These are phyloP conservation scores for Diaporthe velutina DNA, from an alignment of 2,329 filamentous ascomycete genomes.

Conservation along the genomic window DNA sequence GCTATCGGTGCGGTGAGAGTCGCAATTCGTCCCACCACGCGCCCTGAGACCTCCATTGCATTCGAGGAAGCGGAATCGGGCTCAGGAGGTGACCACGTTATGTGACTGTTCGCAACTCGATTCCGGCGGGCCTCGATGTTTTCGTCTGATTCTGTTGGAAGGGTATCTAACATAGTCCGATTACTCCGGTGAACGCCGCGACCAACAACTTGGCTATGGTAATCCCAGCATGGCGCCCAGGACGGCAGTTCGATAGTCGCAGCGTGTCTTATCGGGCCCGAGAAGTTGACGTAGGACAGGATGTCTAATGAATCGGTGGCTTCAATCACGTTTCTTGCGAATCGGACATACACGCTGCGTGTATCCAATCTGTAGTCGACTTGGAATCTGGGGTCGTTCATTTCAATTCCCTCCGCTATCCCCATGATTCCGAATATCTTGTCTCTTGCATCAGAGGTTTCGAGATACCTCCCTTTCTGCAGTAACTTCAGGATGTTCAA, in stretches of 20 bases:
- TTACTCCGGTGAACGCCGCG: background rate
- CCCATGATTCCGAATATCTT: constrained; percentile 24
- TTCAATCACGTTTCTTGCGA: constrained; percentile 1
- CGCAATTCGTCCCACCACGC: background rate
- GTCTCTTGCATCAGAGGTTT: constrained; percentile 24
- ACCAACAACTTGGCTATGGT: background rate
- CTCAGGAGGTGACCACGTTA: background rate
- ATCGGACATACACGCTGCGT: background rate
- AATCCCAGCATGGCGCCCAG: background rate
- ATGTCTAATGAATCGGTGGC: background rate
- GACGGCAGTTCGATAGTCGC: background rate
- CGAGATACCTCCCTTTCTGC: background rate
- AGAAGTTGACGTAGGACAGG: background rate
- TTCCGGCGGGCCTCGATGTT: background rate
- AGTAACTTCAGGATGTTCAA: background rate
- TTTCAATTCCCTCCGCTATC: constrained; percentile 6
- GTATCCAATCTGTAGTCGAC: background rate
- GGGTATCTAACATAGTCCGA: background rate
- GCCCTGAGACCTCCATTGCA: background rate
- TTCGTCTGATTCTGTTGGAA: background rate
- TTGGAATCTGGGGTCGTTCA: background rate
- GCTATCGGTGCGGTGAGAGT: background rate
- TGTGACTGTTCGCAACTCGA: background rate
- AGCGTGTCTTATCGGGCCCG: background rate
- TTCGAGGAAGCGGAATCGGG: too few species aligned